A percentile compares a stretch with the other conserved stretches of the same genome.
These are phyloP conservation scores for Artemisia argyi DNA, from an alignment of 129 eudicot genomes.

Conservation along the genomic window DNA sequence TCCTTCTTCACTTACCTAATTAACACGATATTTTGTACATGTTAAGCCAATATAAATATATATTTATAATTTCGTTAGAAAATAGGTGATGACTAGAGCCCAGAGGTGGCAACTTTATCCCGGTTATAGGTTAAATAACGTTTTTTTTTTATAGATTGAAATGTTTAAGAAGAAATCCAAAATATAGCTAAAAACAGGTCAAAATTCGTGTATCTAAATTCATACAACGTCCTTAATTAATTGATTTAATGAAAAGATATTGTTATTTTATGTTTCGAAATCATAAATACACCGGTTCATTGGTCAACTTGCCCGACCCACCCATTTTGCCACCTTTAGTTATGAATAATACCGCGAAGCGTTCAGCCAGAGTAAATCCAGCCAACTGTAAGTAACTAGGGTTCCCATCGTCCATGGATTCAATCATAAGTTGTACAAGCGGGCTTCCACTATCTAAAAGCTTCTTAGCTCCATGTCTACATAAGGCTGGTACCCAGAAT, in stretches of 20 bases:
- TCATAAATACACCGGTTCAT: no score
- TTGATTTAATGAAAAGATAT: no score
- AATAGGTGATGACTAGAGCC: not conserved
- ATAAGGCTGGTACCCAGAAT: slow-evolving; percentile 65
- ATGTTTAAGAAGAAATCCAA: no score
- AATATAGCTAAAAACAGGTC: no score
- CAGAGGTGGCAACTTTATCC: no score
- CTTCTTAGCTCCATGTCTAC: slow-evolving; percentile 72
- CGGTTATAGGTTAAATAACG: no score
- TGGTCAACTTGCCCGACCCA: no score
- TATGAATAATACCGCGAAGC: slow-evolving; percentile 48
- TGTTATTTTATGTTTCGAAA: no score
- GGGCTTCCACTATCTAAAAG: slow-evolving; percentile 55
- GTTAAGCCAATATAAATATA: not conserved
- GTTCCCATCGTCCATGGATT: slow-evolving; percentile 51
- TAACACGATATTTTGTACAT: slow-evolving; percentile 17
- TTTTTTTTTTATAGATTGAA: no score
- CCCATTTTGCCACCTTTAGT: not conserved
- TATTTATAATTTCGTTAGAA: slow-evolving; percentile 8
- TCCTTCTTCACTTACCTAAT: slow-evolving; percentile 55
- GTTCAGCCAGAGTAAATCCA: slow-evolving; percentile 66
- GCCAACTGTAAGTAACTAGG: slow-evolving; percentile 47
- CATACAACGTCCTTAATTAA: no score
- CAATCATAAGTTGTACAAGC: slow-evolving; percentile 50
- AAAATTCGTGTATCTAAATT: no score